Evolutionary conservation across 2,329 filamentous ascomycete genomes (phyloP), one percentile per base, ranked within the genome.

Genomic region (Cadophora sp.): DNA sequence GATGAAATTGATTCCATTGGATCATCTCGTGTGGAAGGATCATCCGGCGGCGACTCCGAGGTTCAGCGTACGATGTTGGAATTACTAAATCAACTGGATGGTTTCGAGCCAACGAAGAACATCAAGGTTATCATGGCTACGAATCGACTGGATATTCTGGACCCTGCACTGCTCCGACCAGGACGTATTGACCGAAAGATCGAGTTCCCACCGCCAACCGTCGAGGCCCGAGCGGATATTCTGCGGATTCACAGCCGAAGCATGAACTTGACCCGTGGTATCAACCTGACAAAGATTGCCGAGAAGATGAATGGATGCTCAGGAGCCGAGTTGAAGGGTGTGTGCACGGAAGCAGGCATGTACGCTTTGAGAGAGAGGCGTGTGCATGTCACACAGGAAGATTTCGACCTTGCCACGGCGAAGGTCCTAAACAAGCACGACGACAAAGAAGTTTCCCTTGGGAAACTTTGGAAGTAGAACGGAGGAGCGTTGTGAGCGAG

Each of bases 121-220:
- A 99, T 99, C 89, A 99, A 99, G 82, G 93, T 99, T 80, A 97
- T 99, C 83, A 99, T 99, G 95, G 96, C 96, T 64, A 99, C 96
- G 59, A 99, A 99, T 82, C 92, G 96, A 79, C 87, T 99, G 71
- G 96, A 99, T 76, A 98, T 99, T 71, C 88, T 99, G 56, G 96
- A 99, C 79, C 96, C 96, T 1, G 96, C 96, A 1, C 87, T 99
- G 53, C 85, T 99, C 73, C 91, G 96, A 75, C 96, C 96, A n/a
- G 96, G 96, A 62, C 92, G 96, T 76, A 98, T 99, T 80, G 96
- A 99, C 84, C 88, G 96, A 76, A 98, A 98, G 85, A 98, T 98
- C 78, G 96, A 99, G 81, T 99, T 99, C 82, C 96, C 96, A 13
- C 96, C 96, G 65, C 96, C 96, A 76, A 97, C 93, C 66, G 92